These are phyloP conservation scores for Malassezia restricta DNA, from an alignment of 1,284 basidiomycete genomes.

Conservation along the genomic window DNA sequence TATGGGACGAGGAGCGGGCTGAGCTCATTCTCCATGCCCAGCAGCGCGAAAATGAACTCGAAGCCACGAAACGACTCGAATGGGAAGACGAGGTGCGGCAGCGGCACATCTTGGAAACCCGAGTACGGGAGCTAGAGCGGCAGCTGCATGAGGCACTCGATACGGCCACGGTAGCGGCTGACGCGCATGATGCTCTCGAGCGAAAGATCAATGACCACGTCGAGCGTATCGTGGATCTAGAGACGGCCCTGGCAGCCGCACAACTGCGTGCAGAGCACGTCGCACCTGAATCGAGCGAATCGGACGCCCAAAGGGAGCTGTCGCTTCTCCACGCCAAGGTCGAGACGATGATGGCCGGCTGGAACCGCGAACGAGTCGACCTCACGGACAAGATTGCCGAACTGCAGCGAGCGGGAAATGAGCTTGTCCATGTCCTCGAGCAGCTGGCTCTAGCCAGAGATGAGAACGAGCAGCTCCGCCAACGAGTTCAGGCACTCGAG, in stretches of 20 bases:
- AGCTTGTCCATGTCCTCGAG: conserved; percentile 44
- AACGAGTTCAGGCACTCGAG: conserved; percentile 13
- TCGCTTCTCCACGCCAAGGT: conserved; percentile 21
- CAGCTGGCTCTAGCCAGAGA: conserved; percentile 20
- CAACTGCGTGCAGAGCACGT: conserved; percentile 1
- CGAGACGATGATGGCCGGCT: conserved; percentile 28
- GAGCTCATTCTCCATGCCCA: conserved; percentile 52
- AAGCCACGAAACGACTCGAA: conserved; percentile 29
- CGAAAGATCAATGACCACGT: conserved; percentile 51
- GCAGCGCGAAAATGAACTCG: conserved; percentile 51
- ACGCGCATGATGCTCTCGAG: conserved; percentile 49
- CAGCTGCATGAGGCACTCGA: conserved; percentile 39
- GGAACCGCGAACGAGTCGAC: conserved; percentile 26
- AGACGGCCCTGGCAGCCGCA: conserved; percentile 7
- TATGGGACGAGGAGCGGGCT: conserved; percentile 45
- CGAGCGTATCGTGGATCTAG: conserved; percentile 9
- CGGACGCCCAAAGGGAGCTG: background rate
- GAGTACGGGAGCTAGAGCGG: conserved; percentile 19
- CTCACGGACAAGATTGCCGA: conserved; percentile 58
- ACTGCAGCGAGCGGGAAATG: conserved; percentile 68
- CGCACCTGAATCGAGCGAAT: background rate
- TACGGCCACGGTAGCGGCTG: conserved; percentile 43
- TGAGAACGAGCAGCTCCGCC: conserved; percentile 14
- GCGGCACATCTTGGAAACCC: conserved; percentile 25
- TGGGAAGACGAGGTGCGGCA: conserved; percentile 33